Evolutionary conservation across 176 grass and related monocot genomes (phyloP), one percentile per base, ranked within the genome.

Genomic region (Leersia perrieri): DNA sequence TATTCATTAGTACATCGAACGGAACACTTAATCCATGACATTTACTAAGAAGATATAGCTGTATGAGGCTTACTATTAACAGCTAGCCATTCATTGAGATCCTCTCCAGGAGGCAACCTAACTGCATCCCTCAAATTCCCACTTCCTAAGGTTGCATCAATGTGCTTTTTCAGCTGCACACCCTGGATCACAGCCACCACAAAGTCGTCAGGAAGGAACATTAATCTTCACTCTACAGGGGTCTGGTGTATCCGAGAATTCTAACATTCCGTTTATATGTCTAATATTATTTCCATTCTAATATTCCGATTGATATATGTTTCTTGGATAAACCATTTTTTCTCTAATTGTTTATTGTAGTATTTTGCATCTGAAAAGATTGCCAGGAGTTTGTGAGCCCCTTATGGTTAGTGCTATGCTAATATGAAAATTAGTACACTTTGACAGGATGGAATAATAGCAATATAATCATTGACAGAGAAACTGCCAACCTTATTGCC

Each of bases 81-180:
- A 12, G 95, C 92, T 14, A 98, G 75, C 95, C 95, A 98, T 87
- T 95, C 95, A 9, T 95, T 94, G 63, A 93, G 71, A 85, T 98
- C 95, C 75, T 93, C 95, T 79, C 95, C 95, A 10, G 93, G 84
- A 11, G 95, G 95, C 72, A 98, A 62, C 23, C 95, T 84, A 68
- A 98, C 95, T 2, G 88, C 95, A 42, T 98, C 95, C 62, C 86
- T 93, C 67, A 98, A 64, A 75, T 98, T 98, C 25, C 95, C 95
- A 30, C 92, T 98, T 32, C 92, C 95, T 70, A 98, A 83, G 58
- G 95, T 98, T 70, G 95, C 88, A 82, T 94, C 95, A 29, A 98
- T 98, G 63, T 95, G 92, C 64, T 86, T 93, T 82, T 98, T 94
- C 40, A 98, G 79, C 33, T 94, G 92, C 6, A 91, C 90, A 58